Evolutionary conservation across 257 asterid genomes (phyloP).

Genomic region (Nicotiana otophora): DNA sequence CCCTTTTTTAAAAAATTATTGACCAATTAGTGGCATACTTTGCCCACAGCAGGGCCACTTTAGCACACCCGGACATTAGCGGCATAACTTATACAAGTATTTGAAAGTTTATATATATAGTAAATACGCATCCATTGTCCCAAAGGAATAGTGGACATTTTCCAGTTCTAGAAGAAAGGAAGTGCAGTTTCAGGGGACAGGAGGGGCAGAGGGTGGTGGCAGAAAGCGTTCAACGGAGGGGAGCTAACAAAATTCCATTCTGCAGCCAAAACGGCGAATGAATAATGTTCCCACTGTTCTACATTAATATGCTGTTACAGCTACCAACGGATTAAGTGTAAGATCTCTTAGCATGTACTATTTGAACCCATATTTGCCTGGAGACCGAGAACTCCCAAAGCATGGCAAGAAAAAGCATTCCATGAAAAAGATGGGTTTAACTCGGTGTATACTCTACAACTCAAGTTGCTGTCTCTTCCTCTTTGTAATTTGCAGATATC

Average conservation of each 20-base stretch:
- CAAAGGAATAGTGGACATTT: not conserved
- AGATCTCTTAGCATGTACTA: constrained; percentile 15
- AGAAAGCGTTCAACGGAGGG: not conserved
- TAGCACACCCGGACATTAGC: not conserved
- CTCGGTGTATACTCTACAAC: constrained; percentile 18
- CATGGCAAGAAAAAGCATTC: constrained; percentile 23
- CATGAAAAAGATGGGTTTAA: constrained; percentile 40
- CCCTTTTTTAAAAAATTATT: not conserved
- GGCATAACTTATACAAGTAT: not conserved
- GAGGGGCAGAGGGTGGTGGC: not conserved
- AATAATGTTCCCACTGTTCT: constrained; percentile 11
- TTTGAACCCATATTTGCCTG: not conserved
- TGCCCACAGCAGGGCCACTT: not conserved
- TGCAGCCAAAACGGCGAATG: constrained; percentile 29
- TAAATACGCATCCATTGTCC: not conserved
- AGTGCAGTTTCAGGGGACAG: not conserved
- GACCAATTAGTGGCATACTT: not conserved
- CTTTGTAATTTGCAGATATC: constrained; percentile 16
- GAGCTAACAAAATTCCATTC: constrained; percentile 26
- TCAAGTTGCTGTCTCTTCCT: constrained; percentile 12
- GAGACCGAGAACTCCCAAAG: constrained; percentile 3
- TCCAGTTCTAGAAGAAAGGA: not conserved
- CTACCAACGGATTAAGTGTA: constrained; percentile 12
- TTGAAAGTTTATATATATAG: not conserved
- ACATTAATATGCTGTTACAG: constrained; percentile 27